A percentile compares a stretch with the other conserved stretches of the same genome.
Evolutionary conservation across 352 stramenopile species (phyloP).

Genomic region (Globisporangium parvum): DNA sequence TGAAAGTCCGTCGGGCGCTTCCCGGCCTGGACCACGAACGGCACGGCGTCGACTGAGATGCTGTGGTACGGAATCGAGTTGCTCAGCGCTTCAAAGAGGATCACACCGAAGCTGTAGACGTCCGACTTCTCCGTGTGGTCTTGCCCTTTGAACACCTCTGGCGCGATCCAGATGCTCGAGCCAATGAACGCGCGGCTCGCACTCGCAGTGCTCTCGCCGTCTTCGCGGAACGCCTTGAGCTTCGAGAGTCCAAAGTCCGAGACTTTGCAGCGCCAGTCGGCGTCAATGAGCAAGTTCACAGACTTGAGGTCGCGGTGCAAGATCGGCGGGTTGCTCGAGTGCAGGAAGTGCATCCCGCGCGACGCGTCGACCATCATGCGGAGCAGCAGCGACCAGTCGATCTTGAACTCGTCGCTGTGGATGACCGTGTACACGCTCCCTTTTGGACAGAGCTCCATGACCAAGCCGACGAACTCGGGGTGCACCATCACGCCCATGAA

Average conservation of each 20-base stretch:
- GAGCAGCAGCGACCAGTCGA: constrained; percentile 84
- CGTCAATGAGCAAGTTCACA: constrained; percentile 86
- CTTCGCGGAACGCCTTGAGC: constrained; percentile 73
- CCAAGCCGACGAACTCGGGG: constrained; percentile 78
- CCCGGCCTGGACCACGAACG: constrained; percentile 70
- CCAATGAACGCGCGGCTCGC: constrained; percentile 63
- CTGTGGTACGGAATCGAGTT: constrained; percentile 62
- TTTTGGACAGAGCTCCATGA: constrained; percentile 87
- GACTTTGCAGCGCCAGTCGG: constrained; percentile 87
- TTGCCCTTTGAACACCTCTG: constrained; percentile 86
- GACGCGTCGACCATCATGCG: constrained; percentile 86
- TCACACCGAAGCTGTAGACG: constrained; percentile 85
- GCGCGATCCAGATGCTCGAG: constrained; percentile 88
- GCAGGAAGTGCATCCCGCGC: constrained; percentile 88
- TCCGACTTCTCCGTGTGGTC: constrained; percentile 85
- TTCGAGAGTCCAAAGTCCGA: constrained; percentile 87
- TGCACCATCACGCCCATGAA: constrained; percentile 89
- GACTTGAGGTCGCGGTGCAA: constrained; percentile 89
- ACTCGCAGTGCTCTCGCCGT: constrained; percentile 28
- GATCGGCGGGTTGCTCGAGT: constrained; percentile 84
- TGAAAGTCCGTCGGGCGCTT: constrained; percentile 79
- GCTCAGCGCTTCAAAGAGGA: constrained; percentile 71
- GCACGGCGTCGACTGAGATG: constrained; percentile 77
- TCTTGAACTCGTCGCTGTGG: constrained; percentile 63
- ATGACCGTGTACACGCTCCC: constrained; percentile 83